These are phyloP conservation scores for Beauveria pseudobassiana DNA, from an alignment of 2,329 filamentous ascomycete species.

Conservation along the genomic window DNA sequence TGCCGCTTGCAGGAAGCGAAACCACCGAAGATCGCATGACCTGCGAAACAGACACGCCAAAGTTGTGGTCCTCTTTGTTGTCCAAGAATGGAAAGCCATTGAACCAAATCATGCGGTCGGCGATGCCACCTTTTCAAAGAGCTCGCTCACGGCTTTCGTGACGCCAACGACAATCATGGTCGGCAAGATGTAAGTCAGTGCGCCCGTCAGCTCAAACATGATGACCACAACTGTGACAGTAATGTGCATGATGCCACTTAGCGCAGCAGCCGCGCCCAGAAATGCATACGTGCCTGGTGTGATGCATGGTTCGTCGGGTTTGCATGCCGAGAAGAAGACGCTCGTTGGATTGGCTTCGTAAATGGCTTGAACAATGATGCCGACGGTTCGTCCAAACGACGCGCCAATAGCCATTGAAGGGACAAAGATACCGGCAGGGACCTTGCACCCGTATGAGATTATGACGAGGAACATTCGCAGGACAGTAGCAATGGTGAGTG, in stretches of 20 bases:
- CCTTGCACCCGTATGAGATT: slow-evolving; percentile 95
- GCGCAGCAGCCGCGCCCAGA: slow-evolving; percentile 79
- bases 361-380: slow-evolving; percentile 84
- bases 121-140: slow-evolving; percentile 93
- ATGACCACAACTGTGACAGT: slow-evolving; percentile 96
- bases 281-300: slow-evolving; percentile 97
- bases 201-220: slow-evolving; percentile 98
- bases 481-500: slow-evolving; percentile 70
- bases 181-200: slow-evolving; percentile 89
- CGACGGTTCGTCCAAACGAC: slow-evolving; percentile 87
- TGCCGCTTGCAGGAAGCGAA: slow-evolving; percentile 64
- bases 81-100: slow-evolving; percentile 95
- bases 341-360: slow-evolving; percentile 78
- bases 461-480: slow-evolving; percentile 81
- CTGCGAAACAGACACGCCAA: slow-evolving; percentile 85
- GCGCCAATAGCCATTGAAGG: slow-evolving; percentile 97
- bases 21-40: slow-evolving; percentile 78
- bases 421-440: slow-evolving; percentile 95
- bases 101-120: slow-evolving; percentile 98
- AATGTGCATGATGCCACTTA: slow-evolving; percentile 97
- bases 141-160: slow-evolving; percentile 85
- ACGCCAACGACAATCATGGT: slow-evolving; percentile 99
- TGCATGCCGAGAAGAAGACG: slow-evolving; percentile 79
- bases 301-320: slow-evolving; percentile 89
- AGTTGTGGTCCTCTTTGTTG: slow-evolving; percentile 95